These are phyloP conservation scores for Krasilnikovozyma curviuscula DNA, from an alignment of 768 basidiomycete species.

Conservation along the genomic window DNA sequence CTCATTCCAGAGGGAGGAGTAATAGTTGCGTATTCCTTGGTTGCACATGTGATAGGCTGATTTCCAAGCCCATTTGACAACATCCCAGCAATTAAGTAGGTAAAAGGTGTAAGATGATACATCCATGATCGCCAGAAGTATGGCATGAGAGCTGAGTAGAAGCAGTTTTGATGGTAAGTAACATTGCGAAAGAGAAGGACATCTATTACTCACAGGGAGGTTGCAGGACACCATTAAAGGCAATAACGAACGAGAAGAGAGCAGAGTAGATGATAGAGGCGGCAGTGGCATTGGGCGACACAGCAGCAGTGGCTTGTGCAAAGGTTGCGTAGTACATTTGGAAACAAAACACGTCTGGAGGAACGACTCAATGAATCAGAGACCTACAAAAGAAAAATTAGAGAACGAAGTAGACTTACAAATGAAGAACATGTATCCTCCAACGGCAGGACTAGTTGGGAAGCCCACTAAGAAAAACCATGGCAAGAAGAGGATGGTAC, in stretches of 20 bases:
- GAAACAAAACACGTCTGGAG: too few relatives aligned
- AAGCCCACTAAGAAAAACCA: too few relatives aligned
- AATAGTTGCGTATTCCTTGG: conserved; percentile 6
- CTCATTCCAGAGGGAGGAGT: conserved; percentile 15
- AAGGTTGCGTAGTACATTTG: conserved; percentile 45
- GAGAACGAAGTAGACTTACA: too few relatives aligned
- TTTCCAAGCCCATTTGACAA: conserved; percentile 9
- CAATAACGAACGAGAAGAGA: conserved; percentile 44
- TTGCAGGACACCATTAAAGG: conserved; percentile 52
- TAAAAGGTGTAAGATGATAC: conserved; percentile 36
- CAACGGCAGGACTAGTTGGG: too few relatives aligned
- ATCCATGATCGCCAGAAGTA: conserved; percentile 44
- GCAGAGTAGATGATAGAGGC: conserved; percentile 41
- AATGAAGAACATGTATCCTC: too few relatives aligned
- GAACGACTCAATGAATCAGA: too few relatives aligned
- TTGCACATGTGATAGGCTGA: not conserved
- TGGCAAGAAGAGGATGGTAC: too few relatives aligned
- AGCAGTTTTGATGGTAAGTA: too few relatives aligned
- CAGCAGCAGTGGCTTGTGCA: conserved; percentile 41
- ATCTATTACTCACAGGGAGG: conserved; percentile 38
- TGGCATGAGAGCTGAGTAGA: too few relatives aligned
- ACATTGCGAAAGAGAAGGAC: too few relatives aligned
- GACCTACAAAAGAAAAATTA: too few relatives aligned
- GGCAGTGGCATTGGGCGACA: conserved; percentile 42
- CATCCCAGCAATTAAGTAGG: conserved; percentile 39